phyloP scores from a whole-genome alignment of 441 rosid genomes.

The Jatropha multifida region DNA sequence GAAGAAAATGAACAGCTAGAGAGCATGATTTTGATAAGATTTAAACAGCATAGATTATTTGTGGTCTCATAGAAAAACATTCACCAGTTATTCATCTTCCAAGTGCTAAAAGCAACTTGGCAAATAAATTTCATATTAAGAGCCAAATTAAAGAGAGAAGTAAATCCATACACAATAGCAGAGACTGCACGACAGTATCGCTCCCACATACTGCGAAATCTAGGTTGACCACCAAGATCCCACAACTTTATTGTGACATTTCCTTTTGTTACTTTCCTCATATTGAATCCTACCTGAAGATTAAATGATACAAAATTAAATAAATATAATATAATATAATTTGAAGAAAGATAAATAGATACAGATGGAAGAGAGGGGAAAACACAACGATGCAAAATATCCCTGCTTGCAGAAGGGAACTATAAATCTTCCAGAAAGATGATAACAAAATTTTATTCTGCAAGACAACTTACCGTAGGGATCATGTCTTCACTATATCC shows the following conservation, averaged over 20 bases:
- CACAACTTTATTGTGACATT: constrained; percentile 93
- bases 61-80: neutral
- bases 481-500: constrained; percentile 98
- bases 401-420: neutral
- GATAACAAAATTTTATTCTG: neutral
- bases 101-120: constrained; percentile 25
- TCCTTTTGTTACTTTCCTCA: constrained; percentile 94
- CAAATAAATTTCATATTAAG: neutral
- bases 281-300: constrained; percentile 80
- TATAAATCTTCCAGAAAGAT: neutral
- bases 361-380: neutral
- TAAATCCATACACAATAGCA: constrained; percentile 57
- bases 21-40: neutral
- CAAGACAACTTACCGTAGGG: constrained; percentile 66
- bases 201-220: constrained; percentile 98
- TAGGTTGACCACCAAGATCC: constrained; percentile 99
- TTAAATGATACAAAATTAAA: neutral
- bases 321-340: neutral
- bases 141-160: constrained; percentile 2
- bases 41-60: neutral
- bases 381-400: neutral
- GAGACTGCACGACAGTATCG: constrained; percentile 77
- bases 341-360: neutral
- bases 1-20: neutral
- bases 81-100: neutral